Base-by-base conservation (phyloP, 2,329 filamentous ascomycete genomes). In the Fusarium cicatricum region DNA sequence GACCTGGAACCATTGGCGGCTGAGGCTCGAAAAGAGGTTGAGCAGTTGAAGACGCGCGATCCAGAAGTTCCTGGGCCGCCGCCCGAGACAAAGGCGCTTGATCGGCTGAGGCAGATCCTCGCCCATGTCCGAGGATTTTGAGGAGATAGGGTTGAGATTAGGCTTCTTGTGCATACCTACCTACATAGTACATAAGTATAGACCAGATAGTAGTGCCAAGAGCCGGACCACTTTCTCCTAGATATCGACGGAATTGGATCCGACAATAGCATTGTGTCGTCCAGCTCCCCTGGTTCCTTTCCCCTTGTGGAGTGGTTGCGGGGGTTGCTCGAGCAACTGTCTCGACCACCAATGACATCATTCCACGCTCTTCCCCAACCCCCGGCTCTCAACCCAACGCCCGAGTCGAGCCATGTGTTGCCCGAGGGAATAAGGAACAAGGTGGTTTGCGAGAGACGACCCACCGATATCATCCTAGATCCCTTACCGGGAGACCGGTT, bases 11-110 rank as follows among this genome's bases (percentile, higher is more conserved):
- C 82, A 4, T 74, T 89, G 29, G 80, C 86, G 10, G 74, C 78
- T 43, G 79, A 84, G 56, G 88, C 87, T 4, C 77, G 75, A 52
- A 72, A 73, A 39, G 87, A 90, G 68, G 71, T 90, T 16, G 74
- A 81, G 41, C 70, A 76, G 21, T 70, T 80, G 19, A 44, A 54
- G 26, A 44, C 51, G 9, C 41, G 28, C 12, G 69, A 74, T 46
- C 23, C 46, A 41, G 29, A 40, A 46, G 48, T 51, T 17, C 34
- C 46, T 14, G 43, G 44, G 21, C 64, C 70, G 7, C 28, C 33
- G 6, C 39, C 59, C 10, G 65, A 69, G 40, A 64, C 67, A 14
- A 71, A 58, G 41, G 74, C 76, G 6, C 65, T 78, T 34, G 63
- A 65, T 39, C 70, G 76, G 15, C 62, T 78, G 17, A 68, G 71